Conservation (phyloP, 805 yeast genomes). For the Danielia oregonensis region DNA sequence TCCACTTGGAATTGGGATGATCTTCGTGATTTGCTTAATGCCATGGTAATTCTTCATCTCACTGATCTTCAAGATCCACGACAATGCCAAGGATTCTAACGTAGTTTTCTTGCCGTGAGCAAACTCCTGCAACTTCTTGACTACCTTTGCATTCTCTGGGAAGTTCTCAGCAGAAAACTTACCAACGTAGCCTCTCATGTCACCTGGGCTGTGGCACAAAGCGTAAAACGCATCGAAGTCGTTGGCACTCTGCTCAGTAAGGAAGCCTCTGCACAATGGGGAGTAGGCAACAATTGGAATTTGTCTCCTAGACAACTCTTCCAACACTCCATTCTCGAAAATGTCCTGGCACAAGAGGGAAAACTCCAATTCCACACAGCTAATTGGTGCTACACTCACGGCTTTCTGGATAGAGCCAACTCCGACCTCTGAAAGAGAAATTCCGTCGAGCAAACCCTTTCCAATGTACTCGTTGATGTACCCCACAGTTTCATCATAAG, state of each 20-base stretch:
- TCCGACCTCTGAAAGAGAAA: constrained; percentile 72
- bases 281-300: constrained; percentile 78
- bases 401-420: constrained; percentile 62
- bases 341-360: constrained; percentile 68
- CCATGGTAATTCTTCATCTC: constrained; percentile 53
- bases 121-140: constrained; percentile 45
- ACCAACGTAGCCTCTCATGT: constrained; percentile 48
- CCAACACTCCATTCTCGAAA: constrained; percentile 58
- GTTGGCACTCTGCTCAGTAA: constrained; percentile 58
- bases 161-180: constrained; percentile 59
- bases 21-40: constrained; percentile 41
- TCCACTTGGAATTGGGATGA: constrained; percentile 81
- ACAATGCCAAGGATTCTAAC: constrained; percentile 50
- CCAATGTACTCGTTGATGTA: constrained; percentile 57
- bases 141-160: constrained; percentile 47
- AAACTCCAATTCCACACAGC: constrained; percentile 74
- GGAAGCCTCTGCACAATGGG: constrained; percentile 76
- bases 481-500: constrained; percentile 56
- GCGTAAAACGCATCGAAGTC: constrained; percentile 25
- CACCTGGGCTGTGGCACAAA: constrained; percentile 49
- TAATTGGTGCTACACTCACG: constrained; percentile 49
- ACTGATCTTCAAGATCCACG: constrained; percentile 56
- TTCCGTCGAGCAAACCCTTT: constrained; percentile 64
- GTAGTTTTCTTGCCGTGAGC: constrained; percentile 49
- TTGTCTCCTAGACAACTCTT: constrained; percentile 49